These are phyloP conservation scores for Pseudodiploospora longispora DNA, from an alignment of 2,329 filamentous ascomycete species.

Conservation along the genomic window DNA sequence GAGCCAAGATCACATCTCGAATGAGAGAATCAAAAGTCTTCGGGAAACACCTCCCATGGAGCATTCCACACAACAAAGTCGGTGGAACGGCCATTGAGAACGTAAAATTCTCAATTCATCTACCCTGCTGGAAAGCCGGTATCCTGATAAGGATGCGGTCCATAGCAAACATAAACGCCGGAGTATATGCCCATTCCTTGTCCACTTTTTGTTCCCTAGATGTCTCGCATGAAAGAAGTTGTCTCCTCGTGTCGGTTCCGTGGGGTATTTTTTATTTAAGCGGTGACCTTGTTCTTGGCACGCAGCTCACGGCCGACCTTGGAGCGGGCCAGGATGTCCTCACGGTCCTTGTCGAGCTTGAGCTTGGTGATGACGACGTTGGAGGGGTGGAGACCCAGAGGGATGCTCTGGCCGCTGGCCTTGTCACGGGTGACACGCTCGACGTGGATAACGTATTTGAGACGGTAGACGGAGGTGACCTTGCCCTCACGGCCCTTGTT, in stretches of 20 bases:
- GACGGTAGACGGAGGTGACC: slow-evolving; percentile 93
- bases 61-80: slow-evolving; percentile 51
- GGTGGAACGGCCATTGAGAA: slow-evolving; percentile 69
- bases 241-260: slow-evolving; percentile 11
- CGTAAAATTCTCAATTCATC: slow-evolving; percentile 36
- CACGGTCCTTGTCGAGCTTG: slow-evolving; percentile 94
- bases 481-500: slow-evolving; percentile 99
- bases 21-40: slow-evolving; percentile 32
- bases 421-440: slow-evolving; percentile 97
- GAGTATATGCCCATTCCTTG: slow-evolving; percentile 31
- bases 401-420: slow-evolving; percentile 91
- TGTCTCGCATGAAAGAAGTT: slow-evolving; percentile 9
- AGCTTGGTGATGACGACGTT: slow-evolving; percentile 99
- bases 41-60: slow-evolving; percentile 70
- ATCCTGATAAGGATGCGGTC: slow-evolving; percentile 20
- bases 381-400: slow-evolving; percentile 88
- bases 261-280: slow-evolving; percentile 29
- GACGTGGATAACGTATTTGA: slow-evolving; percentile 96
- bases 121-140: slow-evolving; percentile 28
- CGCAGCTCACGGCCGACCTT: slow-evolving; percentile 69
- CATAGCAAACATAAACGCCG: slow-evolving; percentile 27
- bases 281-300: slow-evolving; percentile 62
- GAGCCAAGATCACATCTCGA: slow-evolving; percentile 7
- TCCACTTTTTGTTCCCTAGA: slow-evolving; percentile 13
- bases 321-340: slow-evolving; percentile 81